phyloP scores from a whole-genome alignment of 208 protist genomes.

The Naegleria fowleri region DNA sequence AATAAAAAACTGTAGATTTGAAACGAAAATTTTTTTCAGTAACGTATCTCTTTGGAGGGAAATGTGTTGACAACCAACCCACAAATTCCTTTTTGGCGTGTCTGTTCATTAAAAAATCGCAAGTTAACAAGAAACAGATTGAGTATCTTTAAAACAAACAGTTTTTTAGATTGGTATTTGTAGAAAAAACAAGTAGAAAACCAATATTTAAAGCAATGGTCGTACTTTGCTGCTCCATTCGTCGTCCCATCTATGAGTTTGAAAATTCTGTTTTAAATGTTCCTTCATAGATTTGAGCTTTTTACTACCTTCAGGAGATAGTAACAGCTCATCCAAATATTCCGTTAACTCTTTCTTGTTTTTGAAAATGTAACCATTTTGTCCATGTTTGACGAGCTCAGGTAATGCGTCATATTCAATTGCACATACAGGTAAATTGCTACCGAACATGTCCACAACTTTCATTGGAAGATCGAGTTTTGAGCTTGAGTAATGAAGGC shows the following conservation, averaged over 20 bases:
- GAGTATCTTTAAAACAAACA: too few species aligned
- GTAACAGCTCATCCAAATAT: background rate
- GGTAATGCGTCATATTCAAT: slow-evolving; percentile 66
- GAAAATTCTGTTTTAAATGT: background rate
- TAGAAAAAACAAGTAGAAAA: too few species aligned
- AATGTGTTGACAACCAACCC: too few species aligned
- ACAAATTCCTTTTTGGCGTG: too few species aligned
- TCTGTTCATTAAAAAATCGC: too few species aligned
- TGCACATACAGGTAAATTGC: slow-evolving; percentile 78
- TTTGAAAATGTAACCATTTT: slow-evolving; percentile 46
- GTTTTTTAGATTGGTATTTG: too few species aligned
- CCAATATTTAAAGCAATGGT: background rate
- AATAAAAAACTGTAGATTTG: too few species aligned
- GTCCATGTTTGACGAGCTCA: slow-evolving; percentile 71
- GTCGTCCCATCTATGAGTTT: background rate
- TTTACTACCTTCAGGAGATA: background rate
- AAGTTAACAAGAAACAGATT: too few species aligned
- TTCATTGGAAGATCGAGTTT: slow-evolving; percentile 96
- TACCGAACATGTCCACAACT: slow-evolving; percentile 90
- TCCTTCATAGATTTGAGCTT: background rate
- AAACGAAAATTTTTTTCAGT: too few species aligned
- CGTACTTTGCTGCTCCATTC: slow-evolving; percentile 11
- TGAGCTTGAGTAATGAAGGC: slow-evolving; percentile 83
- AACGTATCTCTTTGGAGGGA: too few species aligned
- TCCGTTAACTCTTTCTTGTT: slow-evolving; percentile 25